A percentile compares a stretch with the other conserved stretches of the same genome.
Conservation (phyloP, 192 early-diverging fungal species). For the Linnemannia schmuckeri region DNA sequence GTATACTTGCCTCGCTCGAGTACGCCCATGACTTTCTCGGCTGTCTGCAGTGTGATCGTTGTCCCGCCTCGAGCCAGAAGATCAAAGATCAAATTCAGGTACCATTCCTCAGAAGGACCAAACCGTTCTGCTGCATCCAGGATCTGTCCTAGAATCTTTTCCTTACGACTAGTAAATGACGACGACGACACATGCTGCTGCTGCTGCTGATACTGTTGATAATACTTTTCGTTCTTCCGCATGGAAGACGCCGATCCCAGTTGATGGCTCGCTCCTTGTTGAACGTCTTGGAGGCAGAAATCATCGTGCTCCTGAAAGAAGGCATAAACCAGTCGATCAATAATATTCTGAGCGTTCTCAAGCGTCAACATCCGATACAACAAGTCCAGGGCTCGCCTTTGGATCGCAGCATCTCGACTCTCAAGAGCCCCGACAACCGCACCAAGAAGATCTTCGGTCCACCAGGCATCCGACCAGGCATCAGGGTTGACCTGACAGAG, state of each 20-base stretch:
- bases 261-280: neutral
- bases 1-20: conserved; percentile 35
- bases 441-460: conserved; percentile 33
- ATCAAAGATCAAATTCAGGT: conserved; percentile 38
- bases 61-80: conserved; percentile 21
- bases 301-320: conserved; percentile 41
- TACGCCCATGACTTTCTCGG: conserved; percentile 34
- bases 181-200: neutral
- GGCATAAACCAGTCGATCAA: conserved; percentile 44
- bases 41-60: conserved; percentile 25
- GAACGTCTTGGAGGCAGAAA: too few relatives aligned
- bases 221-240: neutral
- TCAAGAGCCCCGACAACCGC: conserved; percentile 41
- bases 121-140: conserved; percentile 48
- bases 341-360: conserved; percentile 51
- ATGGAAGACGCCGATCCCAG: neutral
- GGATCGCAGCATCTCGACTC: conserved; percentile 36
- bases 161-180: conserved; percentile 13
- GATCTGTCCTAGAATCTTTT: conserved; percentile 49
- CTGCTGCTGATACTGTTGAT: neutral
- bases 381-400: conserved; percentile 32
- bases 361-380: conserved; percentile 47
- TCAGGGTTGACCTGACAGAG: conserved; percentile 52
- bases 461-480: conserved; percentile 54
- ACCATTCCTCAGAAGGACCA: conserved; percentile 42